Evolutionary conservation across 257 asterid species (phyloP).

Genomic region (Coffea canephora): DNA sequence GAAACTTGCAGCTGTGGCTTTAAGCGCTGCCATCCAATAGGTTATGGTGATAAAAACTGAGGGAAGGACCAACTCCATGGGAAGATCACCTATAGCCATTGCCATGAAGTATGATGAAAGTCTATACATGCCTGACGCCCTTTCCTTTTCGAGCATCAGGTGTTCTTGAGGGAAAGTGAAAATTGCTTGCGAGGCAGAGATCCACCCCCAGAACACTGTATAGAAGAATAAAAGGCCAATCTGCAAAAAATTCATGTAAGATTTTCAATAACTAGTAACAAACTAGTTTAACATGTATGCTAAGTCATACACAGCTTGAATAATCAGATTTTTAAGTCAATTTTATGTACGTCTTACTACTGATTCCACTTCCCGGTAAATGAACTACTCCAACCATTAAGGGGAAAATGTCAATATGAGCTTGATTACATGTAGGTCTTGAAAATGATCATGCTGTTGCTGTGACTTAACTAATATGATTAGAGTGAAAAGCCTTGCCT

Average conservation of each 20-base stretch:
- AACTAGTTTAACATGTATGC: neutral
- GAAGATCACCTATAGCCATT: conserved; percentile 61
- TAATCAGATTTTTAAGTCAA: neutral
- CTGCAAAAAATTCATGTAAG: conserved; percentile 30
- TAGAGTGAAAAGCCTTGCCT: conserved; percentile 38
- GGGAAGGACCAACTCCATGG: conserved; percentile 86
- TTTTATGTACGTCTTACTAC: too few relatives aligned
- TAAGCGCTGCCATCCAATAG: conserved; percentile 81
- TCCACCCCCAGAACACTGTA: conserved; percentile 77
- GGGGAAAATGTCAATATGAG: neutral
- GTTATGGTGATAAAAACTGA: conserved; percentile 47
- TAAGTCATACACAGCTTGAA: neutral
- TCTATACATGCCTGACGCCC: conserved; percentile 81
- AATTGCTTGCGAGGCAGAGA: conserved; percentile 70
- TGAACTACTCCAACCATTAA: neutral
- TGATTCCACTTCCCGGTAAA: neutral
- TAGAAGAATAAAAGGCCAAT: conserved; percentile 61
- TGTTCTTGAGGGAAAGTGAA: conserved; percentile 78
- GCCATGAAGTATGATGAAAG: conserved; percentile 85
- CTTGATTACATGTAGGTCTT: neutral
- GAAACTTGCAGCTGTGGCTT: conserved; percentile 36
- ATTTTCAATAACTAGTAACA: neutral
- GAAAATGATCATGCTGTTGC: neutral
- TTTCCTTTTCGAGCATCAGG: conserved; percentile 59
- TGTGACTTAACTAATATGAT: neutral